Conservation (phyloP, 495 filamentous ascomycete species). For the Tuber indicum region DNA sequence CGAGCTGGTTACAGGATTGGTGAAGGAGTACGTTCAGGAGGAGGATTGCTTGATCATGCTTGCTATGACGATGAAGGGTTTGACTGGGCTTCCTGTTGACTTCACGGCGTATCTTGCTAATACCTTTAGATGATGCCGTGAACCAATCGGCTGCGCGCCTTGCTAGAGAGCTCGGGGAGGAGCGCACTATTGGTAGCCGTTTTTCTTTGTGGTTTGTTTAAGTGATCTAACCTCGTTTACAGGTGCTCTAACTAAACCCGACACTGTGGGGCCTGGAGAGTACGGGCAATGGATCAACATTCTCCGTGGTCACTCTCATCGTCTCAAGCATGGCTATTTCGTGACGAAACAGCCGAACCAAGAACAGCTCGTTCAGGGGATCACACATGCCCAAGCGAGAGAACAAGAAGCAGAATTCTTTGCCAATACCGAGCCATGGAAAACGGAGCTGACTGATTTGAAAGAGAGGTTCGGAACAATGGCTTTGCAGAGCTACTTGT, state of each 20-base stretch:
- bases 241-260: slow-evolving; percentile 51
- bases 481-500: slow-evolving; percentile 42
- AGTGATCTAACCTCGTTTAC: slow-evolving; percentile 8
- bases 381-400: slow-evolving; percentile 44
- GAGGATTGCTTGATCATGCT: slow-evolving; percentile 41
- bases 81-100: not conserved
- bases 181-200: slow-evolving; percentile 40
- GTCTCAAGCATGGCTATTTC: slow-evolving; percentile 46
- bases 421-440: slow-evolving; percentile 43
- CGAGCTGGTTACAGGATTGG: slow-evolving; percentile 33
- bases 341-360: slow-evolving; percentile 49
- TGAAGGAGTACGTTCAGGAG: slow-evolving; percentile 39
- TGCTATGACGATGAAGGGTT: slow-evolving; percentile 42
- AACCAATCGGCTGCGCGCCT: slow-evolving; percentile 42
- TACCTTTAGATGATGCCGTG: slow-evolving; percentile 37
- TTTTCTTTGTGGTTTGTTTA: not conserved
- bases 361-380: slow-evolving; percentile 41
- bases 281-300: slow-evolving; percentile 41
- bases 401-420: slow-evolving; percentile 45
- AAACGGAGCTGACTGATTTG: slow-evolving; percentile 34
- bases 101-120: slow-evolving; percentile 9
- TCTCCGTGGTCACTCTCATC: slow-evolving; percentile 43
- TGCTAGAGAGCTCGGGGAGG: slow-evolving; percentile 36
- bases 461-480: slow-evolving; percentile 44
- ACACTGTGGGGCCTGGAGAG: slow-evolving; percentile 43